Evolutionary conservation across 2,329 filamentous ascomycete species (phyloP).

Genomic region (Emergomyces pasteurianus): DNA sequence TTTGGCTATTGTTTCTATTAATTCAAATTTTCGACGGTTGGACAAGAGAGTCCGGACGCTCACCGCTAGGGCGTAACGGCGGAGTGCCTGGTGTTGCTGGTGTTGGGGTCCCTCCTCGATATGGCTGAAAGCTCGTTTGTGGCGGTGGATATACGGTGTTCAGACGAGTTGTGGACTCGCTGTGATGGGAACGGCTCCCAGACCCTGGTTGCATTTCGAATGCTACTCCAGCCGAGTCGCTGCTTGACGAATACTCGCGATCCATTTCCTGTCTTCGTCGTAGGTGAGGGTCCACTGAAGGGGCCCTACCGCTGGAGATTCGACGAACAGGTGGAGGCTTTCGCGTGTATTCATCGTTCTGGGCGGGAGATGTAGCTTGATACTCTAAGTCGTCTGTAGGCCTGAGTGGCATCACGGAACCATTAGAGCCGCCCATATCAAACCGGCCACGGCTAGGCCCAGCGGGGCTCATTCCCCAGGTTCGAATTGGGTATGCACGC

Average conservation of each 20-base stretch:
- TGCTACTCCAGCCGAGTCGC: constrained; percentile 14
- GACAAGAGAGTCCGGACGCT: not conserved
- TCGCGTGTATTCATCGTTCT: not conserved
- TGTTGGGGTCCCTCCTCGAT: not conserved
- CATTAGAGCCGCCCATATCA: constrained; percentile 6
- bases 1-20: not conserved
- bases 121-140: constrained; percentile 13
- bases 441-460: constrained; percentile 5
- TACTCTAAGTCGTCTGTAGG: constrained; percentile 20
- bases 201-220: constrained; percentile 28
- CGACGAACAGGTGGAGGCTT: not conserved
- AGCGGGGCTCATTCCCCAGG: constrained; percentile 33
- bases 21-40: not conserved
- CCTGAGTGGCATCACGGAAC: constrained; percentile 14
- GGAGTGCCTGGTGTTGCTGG: not conserved
- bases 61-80: not conserved
- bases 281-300: constrained; percentile 13
- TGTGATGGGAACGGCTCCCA: not conserved
- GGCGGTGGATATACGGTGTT: constrained; percentile 2
- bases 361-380: not conserved
- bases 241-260: constrained; percentile 25
- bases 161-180: not conserved
- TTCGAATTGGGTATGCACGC: constrained; percentile 46
- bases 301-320: constrained; percentile 6
- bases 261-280: constrained; percentile 15